Conservation (phyloP, 345 rosid species). For the Geranium rotundifolium region DNA sequence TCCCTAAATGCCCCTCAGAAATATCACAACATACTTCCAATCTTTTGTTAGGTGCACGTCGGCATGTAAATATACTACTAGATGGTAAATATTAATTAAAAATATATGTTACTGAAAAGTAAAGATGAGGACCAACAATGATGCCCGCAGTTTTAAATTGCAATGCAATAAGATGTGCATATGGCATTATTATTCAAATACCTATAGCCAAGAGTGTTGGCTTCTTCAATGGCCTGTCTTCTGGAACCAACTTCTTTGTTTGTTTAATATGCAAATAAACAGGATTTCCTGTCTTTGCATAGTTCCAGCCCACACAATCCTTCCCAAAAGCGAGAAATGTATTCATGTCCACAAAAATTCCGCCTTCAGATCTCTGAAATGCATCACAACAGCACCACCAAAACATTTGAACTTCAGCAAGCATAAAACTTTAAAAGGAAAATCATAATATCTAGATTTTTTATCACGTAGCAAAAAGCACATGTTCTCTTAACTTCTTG, state of each 20-base stretch:
- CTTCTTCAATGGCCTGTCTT: constrained; percentile 85
- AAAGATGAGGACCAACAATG: not conserved
- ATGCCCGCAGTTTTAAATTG: not conserved
- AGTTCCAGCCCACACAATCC: constrained; percentile 80
- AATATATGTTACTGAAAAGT: not conserved
- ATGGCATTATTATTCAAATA: constrained; percentile 11
- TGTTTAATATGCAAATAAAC: constrained; percentile 87
- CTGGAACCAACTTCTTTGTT: constrained; percentile 55
- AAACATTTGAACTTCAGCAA: not conserved
- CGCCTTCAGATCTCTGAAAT: constrained; percentile 85
- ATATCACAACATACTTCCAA: too few species aligned
- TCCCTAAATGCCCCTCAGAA: not conserved
- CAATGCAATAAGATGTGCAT: not conserved
- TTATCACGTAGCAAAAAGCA: too few species aligned
- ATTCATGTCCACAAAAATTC: constrained; percentile 80
- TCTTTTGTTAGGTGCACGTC: too few species aligned
- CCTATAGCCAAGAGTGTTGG: constrained; percentile 91
- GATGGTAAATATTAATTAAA: not conserved
- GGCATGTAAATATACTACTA: too few species aligned
- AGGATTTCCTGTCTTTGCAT: constrained; percentile 77
- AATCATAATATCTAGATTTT: too few species aligned
- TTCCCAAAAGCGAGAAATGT: constrained; percentile 87
- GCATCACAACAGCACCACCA: constrained; percentile 14
- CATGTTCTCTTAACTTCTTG: too few species aligned
- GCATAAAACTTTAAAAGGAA: not conserved